Base-by-base conservation (phyloP, 352 stramenopile genomes). In the Peronosclerospora sorghi region DNA sequence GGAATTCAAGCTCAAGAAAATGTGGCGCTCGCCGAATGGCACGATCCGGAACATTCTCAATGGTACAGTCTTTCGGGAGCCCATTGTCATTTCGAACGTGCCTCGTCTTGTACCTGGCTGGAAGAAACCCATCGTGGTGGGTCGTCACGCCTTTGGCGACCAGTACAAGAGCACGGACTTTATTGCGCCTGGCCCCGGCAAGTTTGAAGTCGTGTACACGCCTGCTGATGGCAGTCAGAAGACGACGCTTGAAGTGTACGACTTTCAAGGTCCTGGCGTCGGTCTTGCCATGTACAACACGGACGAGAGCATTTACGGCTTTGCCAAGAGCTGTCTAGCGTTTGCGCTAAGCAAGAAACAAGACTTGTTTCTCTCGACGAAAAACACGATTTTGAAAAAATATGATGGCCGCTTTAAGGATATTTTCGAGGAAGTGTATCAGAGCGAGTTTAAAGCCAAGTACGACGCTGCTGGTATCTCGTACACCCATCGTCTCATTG, bases 201-300 rank as follows among this genome's bases (percentile, higher is more conserved):
- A 83, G 62, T 84, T 89, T 51, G 55, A 82, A 53, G 67, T 89
- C 27, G 60, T 65, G 29, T 86, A 83, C 60, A 84, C 65, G 23
- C 72, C 71, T 14, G 54, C 49, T 1, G 63, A 86, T 46, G 73
- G 71, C 26, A 48, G 50, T 23, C 56, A 68, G 23, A 62, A 64
- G 59, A 58, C 64, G 15, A 67, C 54, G 3, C 52, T 73, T 18
- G 56, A 86, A 36, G 76, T 89, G 35, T 86, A 82, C 54, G 51
- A 89, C 54, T 89, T 81, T 48, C 47, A 62, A 32, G 55, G 65
- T 14, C 47, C 56, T 32, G 76, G 76, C 32, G 53, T 89, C 9
- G 73, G 68, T 20, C 70, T 89, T 48, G 69, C 58, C 53, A 89
- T 89, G 76, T 89, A 86, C 73, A 89, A 89, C 66, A 84, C 68